Base-by-base conservation (phyloP, 192 early-diverging fungal species). In the Coemansia sp. region DNA sequence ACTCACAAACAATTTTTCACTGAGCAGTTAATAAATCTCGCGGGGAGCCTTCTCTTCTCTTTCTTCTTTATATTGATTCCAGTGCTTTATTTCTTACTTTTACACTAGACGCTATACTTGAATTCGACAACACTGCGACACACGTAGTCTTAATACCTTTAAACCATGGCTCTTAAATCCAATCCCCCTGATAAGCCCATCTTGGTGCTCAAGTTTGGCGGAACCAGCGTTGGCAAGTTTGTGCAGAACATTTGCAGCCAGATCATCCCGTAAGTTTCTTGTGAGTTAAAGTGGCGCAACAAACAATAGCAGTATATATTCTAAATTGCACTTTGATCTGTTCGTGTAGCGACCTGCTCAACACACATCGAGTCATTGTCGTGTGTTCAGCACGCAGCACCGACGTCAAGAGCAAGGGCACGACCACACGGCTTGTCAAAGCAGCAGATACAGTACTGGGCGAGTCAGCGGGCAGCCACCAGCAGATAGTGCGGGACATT, bases 301-400 rank as follows among this genome's bases (percentile, higher is more conserved):
- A 6, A 57, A 66, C 54, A 56, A 56, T 56, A 17, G 15, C 1
- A 31, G 6, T 26, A 17, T 31, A 56, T 25, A 25, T 15, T 21
- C 22, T 8, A 28, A 36, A 36, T n/a, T 56, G 50, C 50, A 25
- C 8, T 10, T 40, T 36, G 25, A 36, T 56, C 54, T 56, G 21
- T 48, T 20, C 10, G 25, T 59, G 49, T 82, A 90, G 88, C 44
- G 72, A 86, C 46, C 82, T 87, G 74, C 73, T 92, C n/a, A 84
- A 87, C 57, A 82, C 84, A 31, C 86, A 91, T 72, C 86, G 89
- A 47, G 86, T 91, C 37, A 84, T 93, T 48, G 91, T 97, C n/a
- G 97, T 98, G 21, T 92, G 96, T 57, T 98, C 97, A 9, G 97
- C 97, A 47, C 87, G 95, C 78, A 93, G 90, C 84, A 90, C 91